These are phyloP conservation scores for Parastagonospora nodorum DNA, from an alignment of 2,329 filamentous ascomycete species.

Conservation along the genomic window DNA sequence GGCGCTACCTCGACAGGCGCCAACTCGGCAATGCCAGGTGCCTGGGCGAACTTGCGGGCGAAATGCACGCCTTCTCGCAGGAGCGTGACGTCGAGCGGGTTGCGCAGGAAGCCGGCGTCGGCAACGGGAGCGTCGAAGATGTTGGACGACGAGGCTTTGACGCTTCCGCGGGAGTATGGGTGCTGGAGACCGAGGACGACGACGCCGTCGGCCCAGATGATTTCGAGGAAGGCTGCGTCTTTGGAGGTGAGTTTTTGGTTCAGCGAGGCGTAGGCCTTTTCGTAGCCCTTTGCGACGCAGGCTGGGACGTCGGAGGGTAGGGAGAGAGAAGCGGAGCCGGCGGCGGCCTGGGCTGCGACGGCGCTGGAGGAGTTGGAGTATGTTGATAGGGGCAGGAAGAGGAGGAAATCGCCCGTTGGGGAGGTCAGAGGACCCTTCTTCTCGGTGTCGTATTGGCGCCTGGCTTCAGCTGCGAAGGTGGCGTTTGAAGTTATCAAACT, in stretches of 20 bases:
- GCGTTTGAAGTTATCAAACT: conserved; percentile 14
- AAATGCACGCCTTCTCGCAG: conserved; percentile 32
- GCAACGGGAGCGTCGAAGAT: conserved; percentile 27
- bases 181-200: conserved; percentile 10
- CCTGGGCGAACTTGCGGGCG: conserved; percentile 21
- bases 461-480: conserved; percentile 26
- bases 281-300: conserved; percentile 24
- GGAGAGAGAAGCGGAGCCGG: conserved; percentile 18
- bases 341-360: conserved; percentile 18
- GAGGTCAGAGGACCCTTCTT: conserved; percentile 17
- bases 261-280: conserved; percentile 16
- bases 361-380: conserved; percentile 21
- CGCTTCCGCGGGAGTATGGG: conserved; percentile 41
- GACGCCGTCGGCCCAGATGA: conserved; percentile 23
- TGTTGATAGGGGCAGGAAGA: conserved; percentile 24
- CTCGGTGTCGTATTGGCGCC: conserved; percentile 16
- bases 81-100: conserved; percentile 37
- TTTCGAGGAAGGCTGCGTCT: conserved; percentile 23
- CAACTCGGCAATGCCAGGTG: conserved; percentile 12
- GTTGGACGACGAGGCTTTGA: conserved; percentile 37
- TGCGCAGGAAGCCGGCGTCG: conserved; percentile 37
- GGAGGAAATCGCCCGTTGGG: conserved; percentile 27
- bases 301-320: conserved; percentile 17
- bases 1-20: conserved; percentile 17
- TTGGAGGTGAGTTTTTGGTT: conserved; percentile 21